phyloP scores from a whole-genome alignment of 257 asterid genomes.

The Primulina huaijiensis region DNA sequence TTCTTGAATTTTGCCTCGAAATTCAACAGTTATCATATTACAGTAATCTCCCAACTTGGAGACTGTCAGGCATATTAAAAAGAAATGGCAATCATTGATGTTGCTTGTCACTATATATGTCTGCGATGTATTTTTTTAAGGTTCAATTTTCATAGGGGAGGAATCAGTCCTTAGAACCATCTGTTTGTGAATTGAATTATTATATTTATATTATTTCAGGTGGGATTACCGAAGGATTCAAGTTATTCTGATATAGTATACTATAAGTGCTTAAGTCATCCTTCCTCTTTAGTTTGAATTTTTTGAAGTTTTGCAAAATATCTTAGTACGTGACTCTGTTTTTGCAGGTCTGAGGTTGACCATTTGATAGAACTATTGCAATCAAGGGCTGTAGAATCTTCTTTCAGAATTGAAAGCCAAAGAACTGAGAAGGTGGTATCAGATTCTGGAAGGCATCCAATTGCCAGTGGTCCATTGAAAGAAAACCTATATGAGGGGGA shows the following conservation, averaged over 20 bases:
- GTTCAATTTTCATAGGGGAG: neutral
- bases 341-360: constrained; percentile 72
- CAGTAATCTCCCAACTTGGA: neutral
- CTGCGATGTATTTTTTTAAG: neutral
- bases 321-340: neutral
- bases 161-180: neutral
- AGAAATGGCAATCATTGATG: neutral
- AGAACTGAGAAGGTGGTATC: constrained; percentile 32
- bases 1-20: neutral
- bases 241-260: neutral
- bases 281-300: neutral
- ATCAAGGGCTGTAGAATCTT: constrained; percentile 55
- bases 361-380: constrained; percentile 67
- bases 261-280: neutral
- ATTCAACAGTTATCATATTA: too few relatives aligned
- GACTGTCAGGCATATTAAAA: neutral
- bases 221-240: neutral
- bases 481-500: constrained; percentile 34
- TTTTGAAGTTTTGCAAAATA: constrained; percentile 3
- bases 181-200: neutral
- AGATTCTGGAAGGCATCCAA: constrained; percentile 37
- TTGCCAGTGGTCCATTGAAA: constrained; percentile 32
- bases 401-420: constrained; percentile 29
- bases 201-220: neutral
- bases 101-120: neutral